These are phyloP conservation scores for Colletotrichum eleusines DNA, from an alignment of 2,329 filamentous ascomycete genomes.

Conservation along the genomic window DNA sequence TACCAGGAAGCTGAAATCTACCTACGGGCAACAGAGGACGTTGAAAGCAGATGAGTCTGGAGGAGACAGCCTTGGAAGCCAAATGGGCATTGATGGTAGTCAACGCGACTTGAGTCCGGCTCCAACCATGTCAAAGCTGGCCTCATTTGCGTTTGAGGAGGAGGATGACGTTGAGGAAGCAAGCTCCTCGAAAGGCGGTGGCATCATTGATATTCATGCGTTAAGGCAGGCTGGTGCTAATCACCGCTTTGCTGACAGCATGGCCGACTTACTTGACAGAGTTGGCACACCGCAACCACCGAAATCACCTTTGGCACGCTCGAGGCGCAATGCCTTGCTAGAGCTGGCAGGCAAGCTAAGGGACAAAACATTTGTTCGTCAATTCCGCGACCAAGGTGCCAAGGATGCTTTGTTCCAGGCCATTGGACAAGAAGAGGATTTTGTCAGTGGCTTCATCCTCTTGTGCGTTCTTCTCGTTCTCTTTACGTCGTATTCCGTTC, in stretches of 20 bases:
- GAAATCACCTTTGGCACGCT: constrained; percentile 58
- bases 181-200: constrained; percentile 55
- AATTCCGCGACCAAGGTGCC: constrained; percentile 80
- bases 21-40: constrained; percentile 46
- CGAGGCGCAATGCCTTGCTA: constrained; percentile 69
- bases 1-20: constrained; percentile 35
- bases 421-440: constrained; percentile 70
- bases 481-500: constrained; percentile 69
- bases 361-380: constrained; percentile 72
- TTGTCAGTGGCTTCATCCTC: constrained; percentile 72
- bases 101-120: constrained; percentile 39
- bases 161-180: constrained; percentile 60
- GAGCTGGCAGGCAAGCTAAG: constrained; percentile 71
- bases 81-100: constrained; percentile 45
- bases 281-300: constrained; percentile 66
- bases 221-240: constrained; percentile 75
- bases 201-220: constrained; percentile 74
- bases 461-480: constrained; percentile 74
- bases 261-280: constrained; percentile 73
- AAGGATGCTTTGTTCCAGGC: constrained; percentile 76
- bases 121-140: constrained; percentile 32
- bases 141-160: constrained; percentile 52
- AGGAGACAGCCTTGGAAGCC: constrained; percentile 43
- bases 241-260: constrained; percentile 73
- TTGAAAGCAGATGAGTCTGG: constrained; percentile 50